These are phyloP conservation scores for Nematocida ausubeli DNA, from an alignment of 371 early-diverging fungal species.

Conservation along the genomic window DNA sequence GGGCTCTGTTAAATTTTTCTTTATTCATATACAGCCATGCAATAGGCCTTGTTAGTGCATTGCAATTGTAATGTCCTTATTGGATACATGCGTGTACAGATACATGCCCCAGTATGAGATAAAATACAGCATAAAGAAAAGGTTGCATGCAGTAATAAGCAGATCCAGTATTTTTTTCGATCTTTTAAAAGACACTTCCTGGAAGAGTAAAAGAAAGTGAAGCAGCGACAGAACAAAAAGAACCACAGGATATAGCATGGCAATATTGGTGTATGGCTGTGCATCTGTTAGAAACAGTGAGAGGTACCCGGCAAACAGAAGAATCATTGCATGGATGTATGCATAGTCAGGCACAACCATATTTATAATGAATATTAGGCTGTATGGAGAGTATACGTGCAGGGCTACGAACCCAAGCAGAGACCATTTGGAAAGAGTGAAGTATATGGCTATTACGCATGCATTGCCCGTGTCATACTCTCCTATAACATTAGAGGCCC, in stretches of 20 bases:
- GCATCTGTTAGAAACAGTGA: not conserved
- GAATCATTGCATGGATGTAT: not conserved
- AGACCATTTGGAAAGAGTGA: conserved; percentile 4
- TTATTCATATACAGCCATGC: not conserved
- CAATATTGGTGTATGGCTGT: not conserved
- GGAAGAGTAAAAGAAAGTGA: not conserved
- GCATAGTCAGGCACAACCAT: not conserved
- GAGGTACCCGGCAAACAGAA: not conserved
- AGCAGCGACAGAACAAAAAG: not conserved
- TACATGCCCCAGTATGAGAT: not conserved
- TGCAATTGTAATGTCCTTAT: not conserved
- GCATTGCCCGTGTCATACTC: conserved; percentile 19
- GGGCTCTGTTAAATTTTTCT: conserved; percentile 4
- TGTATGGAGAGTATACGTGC: not conserved
- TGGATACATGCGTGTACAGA: not conserved
- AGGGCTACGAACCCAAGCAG: not conserved
- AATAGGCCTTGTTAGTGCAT: not conserved
- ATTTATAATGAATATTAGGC: not conserved
- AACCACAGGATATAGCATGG: not conserved
- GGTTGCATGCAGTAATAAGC: not conserved
- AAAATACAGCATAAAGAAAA: not conserved
- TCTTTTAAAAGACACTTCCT: not conserved
- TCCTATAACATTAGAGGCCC: not conserved
- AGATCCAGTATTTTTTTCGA: not conserved
- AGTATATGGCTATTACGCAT: conserved; percentile 24